Percentiles rank a stretch among this genome's conserved stretches.
Conservation (phyloP, 805 yeast species). For the Lachancea waltii region DNA sequence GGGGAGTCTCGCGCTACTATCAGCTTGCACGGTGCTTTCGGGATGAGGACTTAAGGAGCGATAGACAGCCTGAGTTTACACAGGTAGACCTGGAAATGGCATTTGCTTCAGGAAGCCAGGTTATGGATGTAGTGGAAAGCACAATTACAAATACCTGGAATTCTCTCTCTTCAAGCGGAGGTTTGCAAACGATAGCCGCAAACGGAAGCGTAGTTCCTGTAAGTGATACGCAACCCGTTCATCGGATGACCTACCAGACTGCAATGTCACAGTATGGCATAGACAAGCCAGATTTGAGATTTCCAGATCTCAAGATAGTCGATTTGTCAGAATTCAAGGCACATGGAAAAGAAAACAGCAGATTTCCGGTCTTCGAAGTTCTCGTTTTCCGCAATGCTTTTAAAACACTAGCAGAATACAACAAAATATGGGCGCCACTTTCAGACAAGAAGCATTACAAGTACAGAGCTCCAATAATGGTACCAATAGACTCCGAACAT, state of each 20-base stretch:
- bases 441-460: slow-evolving; percentile 42
- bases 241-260: slow-evolving; percentile 53
- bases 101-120: slow-evolving; percentile 63
- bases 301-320: slow-evolving; percentile 44
- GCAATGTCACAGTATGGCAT: slow-evolving; percentile 76
- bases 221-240: slow-evolving; percentile 25
- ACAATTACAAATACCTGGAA: slow-evolving; percentile 53
- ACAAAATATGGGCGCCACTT: slow-evolving; percentile 34
- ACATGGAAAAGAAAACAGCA: slow-evolving; percentile 32
- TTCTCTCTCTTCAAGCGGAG: slow-evolving; percentile 30
- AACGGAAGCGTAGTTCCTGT: slow-evolving; percentile 20
- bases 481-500: slow-evolving; percentile 41
- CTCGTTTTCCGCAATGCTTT: slow-evolving; percentile 53
- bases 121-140: slow-evolving; percentile 55
- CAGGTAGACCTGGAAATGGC: slow-evolving; percentile 96
- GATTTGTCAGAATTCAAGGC: slow-evolving; percentile 41
- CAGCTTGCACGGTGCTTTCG: slow-evolving; percentile 93
- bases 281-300: slow-evolving; percentile 88
- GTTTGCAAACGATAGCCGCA: slow-evolving; percentile 28
- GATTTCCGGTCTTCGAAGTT: slow-evolving; percentile 69
- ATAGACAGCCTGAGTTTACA: slow-evolving; percentile 96
- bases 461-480: slow-evolving; percentile 50
- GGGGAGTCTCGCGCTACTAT: slow-evolving; percentile 79
- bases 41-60: slow-evolving; percentile 91
- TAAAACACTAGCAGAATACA: slow-evolving; percentile 21